These are phyloP conservation scores for Cyberlindnera lachancei DNA, from an alignment of 805 yeast species.

Conservation along the genomic window DNA sequence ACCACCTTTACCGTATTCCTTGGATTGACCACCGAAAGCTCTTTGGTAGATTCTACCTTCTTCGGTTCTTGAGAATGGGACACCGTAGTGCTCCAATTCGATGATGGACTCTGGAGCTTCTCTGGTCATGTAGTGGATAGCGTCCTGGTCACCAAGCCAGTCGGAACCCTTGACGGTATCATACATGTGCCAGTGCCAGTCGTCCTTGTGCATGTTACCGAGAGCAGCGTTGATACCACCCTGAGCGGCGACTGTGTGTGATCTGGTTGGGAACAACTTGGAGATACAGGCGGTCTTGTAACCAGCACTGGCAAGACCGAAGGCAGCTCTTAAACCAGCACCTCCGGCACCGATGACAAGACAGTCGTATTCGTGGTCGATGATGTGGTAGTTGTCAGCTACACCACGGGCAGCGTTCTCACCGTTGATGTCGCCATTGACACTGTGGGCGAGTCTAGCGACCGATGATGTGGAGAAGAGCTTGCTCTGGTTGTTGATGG, in stretches of 20 bases:
- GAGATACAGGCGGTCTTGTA: constrained; percentile 96
- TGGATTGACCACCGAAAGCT: constrained; percentile 98
- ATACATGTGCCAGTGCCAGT: constrained; percentile 99
- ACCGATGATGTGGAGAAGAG: constrained; percentile 18
- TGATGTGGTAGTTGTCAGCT: constrained; percentile 74
- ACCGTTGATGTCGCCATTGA: constrained; percentile 36
- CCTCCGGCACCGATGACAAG: constrained; percentile 99
- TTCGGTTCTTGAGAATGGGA: constrained; percentile 95
- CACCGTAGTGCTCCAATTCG: constrained; percentile 97
- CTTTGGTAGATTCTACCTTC: constrained; percentile 97
- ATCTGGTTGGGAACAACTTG: constrained; percentile 95
- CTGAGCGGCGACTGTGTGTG: constrained; percentile 98
- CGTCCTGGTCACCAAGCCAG: constrained; percentile 99
- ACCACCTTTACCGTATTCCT: constrained; percentile 95
- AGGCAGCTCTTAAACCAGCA: constrained; percentile 98
- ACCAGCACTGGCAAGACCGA: constrained; percentile 95
- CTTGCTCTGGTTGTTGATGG: neutral
- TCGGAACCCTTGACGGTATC: constrained; percentile 99
- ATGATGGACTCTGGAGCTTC: constrained; percentile 95
- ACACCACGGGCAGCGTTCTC: constrained; percentile 47
- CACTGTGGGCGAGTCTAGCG: constrained; percentile 22
- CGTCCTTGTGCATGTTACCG: constrained; percentile 97
- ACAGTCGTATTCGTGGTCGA: constrained; percentile 98
- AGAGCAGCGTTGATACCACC: constrained; percentile 99
- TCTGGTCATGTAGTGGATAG: constrained; percentile 97